These are phyloP conservation scores for Colletotrichum costaricense DNA, from an alignment of 2,329 filamentous ascomycete genomes.

Conservation along the genomic window DNA sequence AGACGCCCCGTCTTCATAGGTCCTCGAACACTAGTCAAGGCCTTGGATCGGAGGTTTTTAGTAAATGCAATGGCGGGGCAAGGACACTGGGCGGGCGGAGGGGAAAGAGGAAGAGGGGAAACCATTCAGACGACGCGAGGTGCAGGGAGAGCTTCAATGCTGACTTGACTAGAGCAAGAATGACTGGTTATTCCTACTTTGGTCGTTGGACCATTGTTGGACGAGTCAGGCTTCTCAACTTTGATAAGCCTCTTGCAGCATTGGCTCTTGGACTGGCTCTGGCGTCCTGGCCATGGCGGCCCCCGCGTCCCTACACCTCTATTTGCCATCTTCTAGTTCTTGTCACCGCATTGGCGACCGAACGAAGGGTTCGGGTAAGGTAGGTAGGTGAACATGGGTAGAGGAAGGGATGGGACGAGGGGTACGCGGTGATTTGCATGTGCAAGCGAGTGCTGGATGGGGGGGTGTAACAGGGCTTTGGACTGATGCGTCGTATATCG, in stretches of 20 bases:
- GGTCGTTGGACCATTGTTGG: slow-evolving; percentile 10
- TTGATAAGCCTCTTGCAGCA: slow-evolving; percentile 25
- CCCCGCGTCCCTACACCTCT: slow-evolving; percentile 11
- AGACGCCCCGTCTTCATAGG: slow-evolving; percentile 23
- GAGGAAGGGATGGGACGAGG: slow-evolving; percentile 27
- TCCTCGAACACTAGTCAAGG: slow-evolving; percentile 27
- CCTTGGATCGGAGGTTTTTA: slow-evolving; percentile 17
- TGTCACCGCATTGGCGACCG: slow-evolving; percentile 25
- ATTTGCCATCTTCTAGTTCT: slow-evolving; percentile 16
- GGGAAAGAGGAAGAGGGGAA: background rate
- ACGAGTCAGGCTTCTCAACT: slow-evolving; percentile 37
- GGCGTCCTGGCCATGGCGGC: slow-evolving; percentile 16
- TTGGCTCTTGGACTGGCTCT: slow-evolving; percentile 19
- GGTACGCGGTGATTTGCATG: slow-evolving; percentile 31
- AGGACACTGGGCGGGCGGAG: background rate
- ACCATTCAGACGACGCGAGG: background rate
- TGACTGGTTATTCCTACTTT: background rate
- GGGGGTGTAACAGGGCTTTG: slow-evolving; percentile 1
- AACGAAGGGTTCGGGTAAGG: slow-evolving; percentile 24
- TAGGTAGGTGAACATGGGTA: background rate
- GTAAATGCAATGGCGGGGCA: slow-evolving; percentile 29
- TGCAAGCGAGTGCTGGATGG: slow-evolving; percentile 24
- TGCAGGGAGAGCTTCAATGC: slow-evolving; percentile 7
- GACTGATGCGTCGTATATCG: slow-evolving; percentile 21
- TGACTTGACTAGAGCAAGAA: background rate